A percentile compares a stretch with the other conserved stretches of the same genome.
Conservation (phyloP, 805 yeast genomes). For the Kodamaea restingae region DNA sequence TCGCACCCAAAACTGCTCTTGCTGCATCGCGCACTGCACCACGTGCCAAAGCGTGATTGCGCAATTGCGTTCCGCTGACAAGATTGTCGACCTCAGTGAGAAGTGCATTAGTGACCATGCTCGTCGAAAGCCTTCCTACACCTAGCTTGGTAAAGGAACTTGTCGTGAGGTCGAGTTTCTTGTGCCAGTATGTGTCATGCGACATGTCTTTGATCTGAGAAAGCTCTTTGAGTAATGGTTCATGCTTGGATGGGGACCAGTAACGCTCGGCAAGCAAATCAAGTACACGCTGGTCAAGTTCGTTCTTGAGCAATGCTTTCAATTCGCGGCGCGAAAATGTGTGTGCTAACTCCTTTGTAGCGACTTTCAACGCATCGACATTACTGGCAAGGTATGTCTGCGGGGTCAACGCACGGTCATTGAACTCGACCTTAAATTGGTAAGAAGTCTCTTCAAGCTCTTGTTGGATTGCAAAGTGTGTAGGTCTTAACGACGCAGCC, state of each 20-base stretch:
- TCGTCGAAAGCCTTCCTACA: constrained; percentile 85
- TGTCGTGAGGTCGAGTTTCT: constrained; percentile 78
- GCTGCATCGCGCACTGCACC: constrained; percentile 84
- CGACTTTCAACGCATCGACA: constrained; percentile 78
- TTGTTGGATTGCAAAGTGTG: constrained; percentile 76
- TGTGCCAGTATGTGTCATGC: constrained; percentile 82
- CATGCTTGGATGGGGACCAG: constrained; percentile 71
- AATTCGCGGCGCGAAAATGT: constrained; percentile 81
- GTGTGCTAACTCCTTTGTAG: constrained; percentile 81
- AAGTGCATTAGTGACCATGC: constrained; percentile 75
- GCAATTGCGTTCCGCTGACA: constrained; percentile 68
- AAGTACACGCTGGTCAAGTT: constrained; percentile 82
- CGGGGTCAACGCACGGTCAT: constrained; percentile 90
- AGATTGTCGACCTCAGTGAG: constrained; percentile 72
- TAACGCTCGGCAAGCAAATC: constrained; percentile 85
- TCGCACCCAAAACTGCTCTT: constrained; percentile 64
- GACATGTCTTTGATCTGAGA: constrained; percentile 44
- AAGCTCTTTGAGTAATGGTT: constrained; percentile 53
- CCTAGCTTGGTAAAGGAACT: constrained; percentile 88
- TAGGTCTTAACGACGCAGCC: constrained; percentile 85
- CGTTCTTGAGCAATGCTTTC: constrained; percentile 71
- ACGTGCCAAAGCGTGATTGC: constrained; percentile 82
- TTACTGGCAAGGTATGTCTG: constrained; percentile 91
- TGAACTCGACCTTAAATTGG: constrained; percentile 92
- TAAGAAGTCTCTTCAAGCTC: constrained; percentile 93